A percentile compares a stretch with the other conserved stretches of the same genome.
phyloP scores from a whole-genome alignment of 2,329 filamentous ascomycete genomes.

The Pseudogymnoascus sp. region DNA sequence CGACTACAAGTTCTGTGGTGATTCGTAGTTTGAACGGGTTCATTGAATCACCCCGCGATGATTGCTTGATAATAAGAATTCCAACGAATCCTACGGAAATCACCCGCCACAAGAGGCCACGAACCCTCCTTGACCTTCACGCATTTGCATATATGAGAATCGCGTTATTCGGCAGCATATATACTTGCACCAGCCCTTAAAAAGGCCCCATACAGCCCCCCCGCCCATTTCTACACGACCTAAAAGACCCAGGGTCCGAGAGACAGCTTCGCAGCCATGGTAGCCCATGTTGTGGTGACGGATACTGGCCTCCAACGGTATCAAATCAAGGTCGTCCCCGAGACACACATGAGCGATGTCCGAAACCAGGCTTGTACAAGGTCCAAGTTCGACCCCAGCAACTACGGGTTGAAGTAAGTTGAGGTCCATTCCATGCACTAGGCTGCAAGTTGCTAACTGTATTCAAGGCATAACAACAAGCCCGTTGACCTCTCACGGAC shows the following conservation, averaged over 20 bases:
- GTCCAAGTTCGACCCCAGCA: constrained; percentile 51
- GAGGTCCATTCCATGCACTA: background rate
- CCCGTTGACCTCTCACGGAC: constrained; percentile 76
- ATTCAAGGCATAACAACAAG: constrained; percentile 67
- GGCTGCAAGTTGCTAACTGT: constrained; percentile 16
- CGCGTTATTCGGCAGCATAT: background rate
- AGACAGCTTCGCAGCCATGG: constrained; percentile 46
- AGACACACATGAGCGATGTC: constrained; percentile 75
- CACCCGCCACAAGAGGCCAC: constrained; percentile 1
- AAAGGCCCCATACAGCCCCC: background rate
- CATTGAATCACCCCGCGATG: constrained; percentile 23
- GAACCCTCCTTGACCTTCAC: background rate
- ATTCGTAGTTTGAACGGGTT: background rate
- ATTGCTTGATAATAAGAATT: constrained; percentile 20
- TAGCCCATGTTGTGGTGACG: constrained; percentile 81
- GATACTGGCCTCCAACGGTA: constrained; percentile 69
- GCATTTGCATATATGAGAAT: background rate
- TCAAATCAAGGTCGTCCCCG: constrained; percentile 74
- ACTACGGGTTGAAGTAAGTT: constrained; percentile 71
- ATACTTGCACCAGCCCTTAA: background rate
- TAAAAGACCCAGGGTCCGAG: background rate
- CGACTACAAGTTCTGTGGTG: background rate
- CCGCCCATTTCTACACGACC: background rate
- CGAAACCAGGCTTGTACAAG: constrained; percentile 81
- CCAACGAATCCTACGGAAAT: constrained; percentile 22